These are phyloP conservation scores for Colletotrichum gloeosporioides DNA, from an alignment of 2,329 filamentous ascomycete genomes.

Conservation along the genomic window DNA sequence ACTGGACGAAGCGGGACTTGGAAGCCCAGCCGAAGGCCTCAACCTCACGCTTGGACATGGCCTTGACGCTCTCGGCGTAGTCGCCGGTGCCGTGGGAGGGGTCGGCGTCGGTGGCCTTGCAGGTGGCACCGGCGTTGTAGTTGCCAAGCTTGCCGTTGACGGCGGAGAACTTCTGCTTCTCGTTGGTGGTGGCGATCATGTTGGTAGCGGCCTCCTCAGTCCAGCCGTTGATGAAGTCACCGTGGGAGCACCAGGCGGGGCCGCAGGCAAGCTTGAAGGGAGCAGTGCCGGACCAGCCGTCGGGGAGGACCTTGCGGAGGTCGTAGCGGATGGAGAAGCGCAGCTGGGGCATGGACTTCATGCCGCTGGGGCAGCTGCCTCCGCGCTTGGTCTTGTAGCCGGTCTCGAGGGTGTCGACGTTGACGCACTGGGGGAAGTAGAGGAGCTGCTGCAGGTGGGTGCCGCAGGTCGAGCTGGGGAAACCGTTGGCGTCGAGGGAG, in stretches of 20 bases:
- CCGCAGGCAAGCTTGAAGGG: slow-evolving; percentile 49
- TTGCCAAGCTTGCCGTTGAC: slow-evolving; percentile 40
- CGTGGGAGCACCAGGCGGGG: slow-evolving; percentile 46
- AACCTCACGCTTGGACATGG: slow-evolving; percentile 24
- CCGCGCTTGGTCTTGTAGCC: slow-evolving; percentile 31
- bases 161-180: slow-evolving; percentile 41
- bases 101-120: slow-evolving; percentile 42
- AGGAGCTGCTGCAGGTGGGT: slow-evolving; percentile 59
- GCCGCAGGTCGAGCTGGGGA: slow-evolving; percentile 72
- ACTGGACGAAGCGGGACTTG: slow-evolving; percentile 16
- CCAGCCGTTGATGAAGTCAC: slow-evolving; percentile 57
- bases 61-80: slow-evolving; percentile 38
- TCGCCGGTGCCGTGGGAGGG: slow-evolving; percentile 44
- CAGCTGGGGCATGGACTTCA: slow-evolving; percentile 51
- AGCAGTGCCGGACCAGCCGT: slow-evolving; percentile 48
- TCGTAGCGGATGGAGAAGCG: slow-evolving; percentile 54
- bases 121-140: slow-evolving; percentile 32
- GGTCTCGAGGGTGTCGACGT: slow-evolving; percentile 26
- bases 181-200: slow-evolving; percentile 40
- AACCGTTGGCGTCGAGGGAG: slow-evolving; percentile 63
- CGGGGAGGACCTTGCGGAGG: slow-evolving; percentile 44
- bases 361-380: slow-evolving; percentile 45
- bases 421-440: slow-evolving; percentile 29
- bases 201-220: slow-evolving; percentile 42
- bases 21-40: slow-evolving; percentile 14